A percentile compares a stretch with the other conserved stretches of the same genome.
Conservation (phyloP, 2,329 filamentous ascomycete species). For the Ceratocystis eucalypticola region DNA sequence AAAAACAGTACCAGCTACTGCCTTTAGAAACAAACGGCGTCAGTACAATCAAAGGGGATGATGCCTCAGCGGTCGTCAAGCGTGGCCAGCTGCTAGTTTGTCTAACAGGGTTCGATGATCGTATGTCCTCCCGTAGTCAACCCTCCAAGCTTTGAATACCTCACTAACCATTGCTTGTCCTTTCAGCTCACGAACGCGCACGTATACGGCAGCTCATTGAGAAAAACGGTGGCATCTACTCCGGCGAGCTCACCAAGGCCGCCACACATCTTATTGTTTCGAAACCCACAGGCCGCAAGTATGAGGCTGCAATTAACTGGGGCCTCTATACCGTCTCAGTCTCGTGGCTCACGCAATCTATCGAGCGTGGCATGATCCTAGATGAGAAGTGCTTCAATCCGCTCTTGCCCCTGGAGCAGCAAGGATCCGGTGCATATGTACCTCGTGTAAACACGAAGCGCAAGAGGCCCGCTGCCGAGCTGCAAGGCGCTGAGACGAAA, state of each 20-base stretch:
- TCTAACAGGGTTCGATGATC: constrained; percentile 44
- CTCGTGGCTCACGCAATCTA: constrained; percentile 74
- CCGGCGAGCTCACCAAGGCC: constrained; percentile 69
- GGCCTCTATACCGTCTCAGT: constrained; percentile 62
- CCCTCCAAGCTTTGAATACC: neutral
- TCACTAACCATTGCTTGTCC: neutral
- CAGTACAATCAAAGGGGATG: constrained; percentile 25
- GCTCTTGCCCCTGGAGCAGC: constrained; percentile 50
- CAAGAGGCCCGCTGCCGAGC: constrained; percentile 14
- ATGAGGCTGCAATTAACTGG: constrained; percentile 75
- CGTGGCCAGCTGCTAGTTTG: constrained; percentile 38
- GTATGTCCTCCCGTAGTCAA: constrained; percentile 23
- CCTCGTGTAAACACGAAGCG: constrained; percentile 9
- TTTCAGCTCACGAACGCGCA: constrained; percentile 49
- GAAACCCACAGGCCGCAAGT: constrained; percentile 74
- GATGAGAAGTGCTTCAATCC: constrained; percentile 81
- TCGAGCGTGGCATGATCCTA: constrained; percentile 77
- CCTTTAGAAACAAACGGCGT: constrained; percentile 44
- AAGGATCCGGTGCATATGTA: constrained; percentile 53
- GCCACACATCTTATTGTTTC: constrained; percentile 81
- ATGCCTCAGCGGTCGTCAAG: constrained; percentile 21
- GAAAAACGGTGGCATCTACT: constrained; percentile 67
- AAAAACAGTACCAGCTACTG: constrained; percentile 50
- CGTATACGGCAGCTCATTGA: constrained; percentile 54
- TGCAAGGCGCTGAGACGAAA: constrained; percentile 38